Evolutionary conservation across 2,329 filamentous ascomycete species (phyloP).

Genomic region (Pseudogymnoascus sp.): DNA sequence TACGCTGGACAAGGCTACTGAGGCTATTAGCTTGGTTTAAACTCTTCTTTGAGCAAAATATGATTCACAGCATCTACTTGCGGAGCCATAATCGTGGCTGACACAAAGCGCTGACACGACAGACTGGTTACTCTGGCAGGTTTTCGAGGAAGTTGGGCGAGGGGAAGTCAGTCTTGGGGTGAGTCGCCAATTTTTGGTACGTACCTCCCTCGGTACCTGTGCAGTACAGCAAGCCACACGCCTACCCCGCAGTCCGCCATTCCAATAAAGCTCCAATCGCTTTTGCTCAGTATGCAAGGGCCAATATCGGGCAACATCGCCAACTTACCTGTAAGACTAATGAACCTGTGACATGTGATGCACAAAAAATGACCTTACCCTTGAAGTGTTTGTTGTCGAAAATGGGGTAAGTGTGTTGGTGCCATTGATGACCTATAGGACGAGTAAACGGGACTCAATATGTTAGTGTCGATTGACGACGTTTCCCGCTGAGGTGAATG

Average conservation of each 20-base stretch:
- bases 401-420: too few relatives aligned
- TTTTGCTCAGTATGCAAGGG: too few relatives aligned
- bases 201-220: neutral
- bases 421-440: too few relatives aligned
- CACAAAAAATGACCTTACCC: too few relatives aligned
- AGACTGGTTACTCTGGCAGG: neutral
- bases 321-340: too few relatives aligned
- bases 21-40: conserved; percentile 19
- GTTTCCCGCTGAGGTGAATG: too few relatives aligned
- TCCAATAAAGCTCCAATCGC: too few relatives aligned
- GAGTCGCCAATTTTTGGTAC: neutral
- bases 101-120: neutral
- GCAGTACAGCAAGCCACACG: neutral
- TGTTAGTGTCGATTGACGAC: too few relatives aligned
- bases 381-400: too few relatives aligned
- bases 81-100: neutral
- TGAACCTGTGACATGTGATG: too few relatives aligned
- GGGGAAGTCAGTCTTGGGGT: neutral
- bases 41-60: conserved; percentile 16
- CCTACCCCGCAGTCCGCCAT: neutral
- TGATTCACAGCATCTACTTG: conserved; percentile 9
- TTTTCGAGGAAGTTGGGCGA: neutral
- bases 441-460: too few relatives aligned
- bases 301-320: too few relatives aligned
- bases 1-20: conserved; percentile 11